Evolutionary conservation across 2,329 filamentous ascomycete genomes (phyloP).

Genomic region (Colletotrichum lupini): DNA sequence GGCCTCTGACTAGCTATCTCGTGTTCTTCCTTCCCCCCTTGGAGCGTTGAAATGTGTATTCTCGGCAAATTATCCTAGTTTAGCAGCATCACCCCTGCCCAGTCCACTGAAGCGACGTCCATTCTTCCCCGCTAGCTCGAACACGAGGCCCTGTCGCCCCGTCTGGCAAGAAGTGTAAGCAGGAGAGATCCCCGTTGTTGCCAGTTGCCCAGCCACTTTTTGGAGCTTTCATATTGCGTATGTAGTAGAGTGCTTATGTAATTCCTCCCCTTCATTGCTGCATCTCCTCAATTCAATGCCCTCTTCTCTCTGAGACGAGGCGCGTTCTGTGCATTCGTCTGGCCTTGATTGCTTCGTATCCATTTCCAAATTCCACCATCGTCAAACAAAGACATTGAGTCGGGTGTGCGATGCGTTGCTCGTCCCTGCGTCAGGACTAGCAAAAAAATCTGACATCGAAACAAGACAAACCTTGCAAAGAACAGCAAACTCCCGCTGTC

Average conservation of each 20-base stretch:
- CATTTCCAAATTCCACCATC: not conserved
- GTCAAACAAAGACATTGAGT: not conserved
- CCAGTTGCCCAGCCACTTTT: not conserved
- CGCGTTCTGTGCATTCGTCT: not conserved
- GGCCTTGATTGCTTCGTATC: slow-evolving; percentile 1
- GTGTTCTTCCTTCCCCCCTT: not conserved
- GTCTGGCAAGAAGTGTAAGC: not conserved
- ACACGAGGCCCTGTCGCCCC: slow-evolving; percentile 29
- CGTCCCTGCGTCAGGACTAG: not conserved
- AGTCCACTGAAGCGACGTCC: slow-evolving; percentile 2
- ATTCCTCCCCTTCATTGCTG: not conserved
- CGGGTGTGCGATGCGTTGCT: not conserved
- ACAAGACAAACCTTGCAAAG: slow-evolving; percentile 18
- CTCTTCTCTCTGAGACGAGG: not conserved
- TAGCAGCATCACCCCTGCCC: slow-evolving; percentile 26
- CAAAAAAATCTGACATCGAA: not conserved
- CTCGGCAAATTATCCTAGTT: slow-evolving; percentile 40
- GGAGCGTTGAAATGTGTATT: not conserved
- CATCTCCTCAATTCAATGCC: no score
- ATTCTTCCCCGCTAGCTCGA: slow-evolving; percentile 18
- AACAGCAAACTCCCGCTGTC: slow-evolving; percentile 35
- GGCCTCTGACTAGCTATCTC: slow-evolving; percentile 11
- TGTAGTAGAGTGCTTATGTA: not conserved
- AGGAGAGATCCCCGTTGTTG: not conserved
- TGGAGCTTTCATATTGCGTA: no score